Evolutionary conservation across 2,329 filamentous ascomycete species (phyloP), one percentile per base, ranked within the genome.

Genomic region (Phialocephala subalpina): DNA sequence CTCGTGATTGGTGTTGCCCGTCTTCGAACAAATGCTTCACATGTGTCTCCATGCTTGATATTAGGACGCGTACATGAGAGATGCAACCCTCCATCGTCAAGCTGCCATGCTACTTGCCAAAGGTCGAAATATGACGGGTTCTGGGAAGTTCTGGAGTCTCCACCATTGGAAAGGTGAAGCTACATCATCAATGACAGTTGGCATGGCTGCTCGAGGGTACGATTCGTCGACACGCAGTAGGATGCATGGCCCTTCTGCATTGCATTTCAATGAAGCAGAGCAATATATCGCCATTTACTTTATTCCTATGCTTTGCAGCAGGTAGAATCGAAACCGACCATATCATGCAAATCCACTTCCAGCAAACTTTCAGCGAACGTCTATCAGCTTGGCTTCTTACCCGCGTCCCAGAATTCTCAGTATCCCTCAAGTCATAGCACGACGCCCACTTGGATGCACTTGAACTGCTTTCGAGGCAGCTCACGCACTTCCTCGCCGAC

Each of bases 1-100:
- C 20, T 22, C n/a, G 18, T 49, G n/a, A 49, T 49, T 25, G 45
- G n/a, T 7, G 14, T 7, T 25, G 20, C 18, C 18, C 20, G n/a
- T 6, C 12, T 16, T 42, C n/a, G 29, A 22, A 7, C 18, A 20
- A 49, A 22, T n/a, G 45, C 45, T 25, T 49, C n/a, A 49, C 6
- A 49, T 18, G 18, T 49, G n/a, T 49, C 22, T 22, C n/a, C 45
- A 49, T n/a, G 22, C 9, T 49, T 22, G 11, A 49, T 49, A 49
- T 49, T 25, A 2, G n/a, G 45, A 49, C 20, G n/a, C 45, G 11
- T 49, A 49, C 20, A n/a, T 22, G 45, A 22, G 45, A 49, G 29
- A 49, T 49, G 45, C 45, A 25, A 49, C 45, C 45, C 45, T 49
- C 45, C 45, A 22, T 22, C 20, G 45, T 49, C 9, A n/a, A 49